Conservation (phyloP, 2,329 filamentous ascomycete genomes). For the Hyphodiscus sp. region DNA sequence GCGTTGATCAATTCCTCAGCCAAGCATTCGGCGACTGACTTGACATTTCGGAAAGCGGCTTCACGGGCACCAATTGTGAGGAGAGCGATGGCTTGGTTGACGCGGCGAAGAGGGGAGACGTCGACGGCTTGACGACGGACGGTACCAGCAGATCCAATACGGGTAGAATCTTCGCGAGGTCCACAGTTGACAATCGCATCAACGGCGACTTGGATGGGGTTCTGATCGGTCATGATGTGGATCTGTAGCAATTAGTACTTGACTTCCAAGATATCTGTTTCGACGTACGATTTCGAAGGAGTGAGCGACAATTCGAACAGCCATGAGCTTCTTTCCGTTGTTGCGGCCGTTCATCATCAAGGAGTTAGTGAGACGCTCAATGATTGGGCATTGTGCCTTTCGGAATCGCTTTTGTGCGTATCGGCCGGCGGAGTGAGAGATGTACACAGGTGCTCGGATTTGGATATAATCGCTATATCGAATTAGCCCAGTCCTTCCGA, state of each 20-base stretch:
- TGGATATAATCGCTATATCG: constrained; percentile 94
- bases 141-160: constrained; percentile 99
- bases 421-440: constrained; percentile 96
- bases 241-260: constrained; percentile 51
- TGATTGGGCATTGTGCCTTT: constrained; percentile 99
- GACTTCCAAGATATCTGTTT: neutral
- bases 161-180: constrained; percentile 98
- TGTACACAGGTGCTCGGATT: constrained; percentile 97
- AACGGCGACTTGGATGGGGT: constrained; percentile 99
- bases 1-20: constrained; percentile 99
- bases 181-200: constrained; percentile 99
- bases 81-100: constrained; percentile 99
- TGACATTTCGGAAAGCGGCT: constrained; percentile 99
- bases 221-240: constrained; percentile 99
- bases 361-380: constrained; percentile 99
- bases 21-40: constrained; percentile 98
- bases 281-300: constrained; percentile 95
- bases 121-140: constrained; percentile 99
- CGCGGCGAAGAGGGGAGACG: constrained; percentile 97
- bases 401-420: constrained; percentile 99
- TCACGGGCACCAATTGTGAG: constrained; percentile 98
- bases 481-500: constrained; percentile 22
- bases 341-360: constrained; percentile 99
- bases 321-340: constrained; percentile 99
- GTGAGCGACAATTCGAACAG: constrained; percentile 98